Evolutionary conservation across 2,329 filamentous ascomycete species (phyloP), one percentile per base, ranked within the genome.

Genomic region (Alternaria panax): DNA sequence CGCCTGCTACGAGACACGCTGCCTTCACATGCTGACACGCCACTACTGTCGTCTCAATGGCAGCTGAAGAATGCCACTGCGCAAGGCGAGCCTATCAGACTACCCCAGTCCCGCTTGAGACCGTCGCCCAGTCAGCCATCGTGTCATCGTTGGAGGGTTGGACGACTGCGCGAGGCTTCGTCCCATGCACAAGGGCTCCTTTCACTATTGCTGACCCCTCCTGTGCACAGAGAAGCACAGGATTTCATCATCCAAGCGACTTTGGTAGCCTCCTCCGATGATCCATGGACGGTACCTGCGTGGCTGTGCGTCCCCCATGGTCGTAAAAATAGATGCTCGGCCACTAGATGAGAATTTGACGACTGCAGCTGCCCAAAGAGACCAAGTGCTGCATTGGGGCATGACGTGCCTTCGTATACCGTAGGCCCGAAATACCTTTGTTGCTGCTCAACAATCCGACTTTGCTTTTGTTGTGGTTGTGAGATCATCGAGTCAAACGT

Each of bases 51-150:
- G 51, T 38, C 30, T 43, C 27, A 25, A 38, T 54, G 51, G 54
- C 48, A 68, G 69, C 67, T 71, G 69, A 66, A 58, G 60, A 69
- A 61, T 67, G 64, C 61, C 54, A 61, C 67, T 38, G 52, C 58
- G 53, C 63, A 65, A 42, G 48, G 50, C 42, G 54, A 40, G 58
- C 63, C 63, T 64, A 67, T 69, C 65, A 63, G 24, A 41, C 41
- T 30, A 57, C 25, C 41, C 50, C 41, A 38, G 50, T 56, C 53
- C 50, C 50, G 57, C 57, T 63, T 51, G 52, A 63, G 62, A 63
- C 59, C 50, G 27, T 43, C 38, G 51, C 51, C 51, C 45, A 54
- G 51, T 24, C 27, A 36, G 34, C 40, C 28, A 45, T 43, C 28
- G 27, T 34, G 42, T 45, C 40, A 27, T 20, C 16, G 41, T 16